phyloP scores from a whole-genome alignment of 495 filamentous ascomycete species.

The Penicillium herquei region DNA sequence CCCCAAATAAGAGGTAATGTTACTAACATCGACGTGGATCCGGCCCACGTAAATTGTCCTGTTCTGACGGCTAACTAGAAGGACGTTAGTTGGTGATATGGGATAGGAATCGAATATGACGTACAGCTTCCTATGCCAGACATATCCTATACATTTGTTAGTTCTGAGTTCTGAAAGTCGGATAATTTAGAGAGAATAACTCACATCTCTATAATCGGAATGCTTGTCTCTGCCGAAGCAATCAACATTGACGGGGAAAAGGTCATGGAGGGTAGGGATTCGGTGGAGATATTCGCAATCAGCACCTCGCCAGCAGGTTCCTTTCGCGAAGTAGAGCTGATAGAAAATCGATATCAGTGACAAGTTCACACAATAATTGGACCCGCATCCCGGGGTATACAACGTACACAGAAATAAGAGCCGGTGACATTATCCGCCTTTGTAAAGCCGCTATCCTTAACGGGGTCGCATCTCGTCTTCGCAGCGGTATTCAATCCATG shows the following conservation, averaged over 20 bases:
- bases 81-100: not conserved
- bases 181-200: not conserved
- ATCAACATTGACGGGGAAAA: slow-evolving; percentile 87
- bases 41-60: slow-evolving; percentile 88
- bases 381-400: no score
- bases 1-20: not conserved
- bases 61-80: slow-evolving; percentile 58
- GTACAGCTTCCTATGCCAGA: slow-evolving; percentile 86
- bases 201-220: slow-evolving; percentile 14
- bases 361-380: not conserved
- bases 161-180: slow-evolving; percentile 8
- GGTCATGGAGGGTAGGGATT: slow-evolving; percentile 75
- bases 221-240: slow-evolving; percentile 63
- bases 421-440: slow-evolving; percentile 77
- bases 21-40: slow-evolving; percentile 64
- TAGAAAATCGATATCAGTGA: not conserved
- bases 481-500: slow-evolving; percentile 76
- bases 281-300: slow-evolving; percentile 96
- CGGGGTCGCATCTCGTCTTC: slow-evolving; percentile 75
- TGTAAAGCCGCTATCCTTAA: slow-evolving; percentile 82
- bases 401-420: slow-evolving; percentile 70
- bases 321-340: slow-evolving; percentile 76
- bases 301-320: slow-evolving; percentile 78
- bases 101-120: slow-evolving; percentile 29
- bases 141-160: slow-evolving; percentile 63